Base-by-base conservation (phyloP, 139 green algal species). In the Microglena sp. region DNA sequence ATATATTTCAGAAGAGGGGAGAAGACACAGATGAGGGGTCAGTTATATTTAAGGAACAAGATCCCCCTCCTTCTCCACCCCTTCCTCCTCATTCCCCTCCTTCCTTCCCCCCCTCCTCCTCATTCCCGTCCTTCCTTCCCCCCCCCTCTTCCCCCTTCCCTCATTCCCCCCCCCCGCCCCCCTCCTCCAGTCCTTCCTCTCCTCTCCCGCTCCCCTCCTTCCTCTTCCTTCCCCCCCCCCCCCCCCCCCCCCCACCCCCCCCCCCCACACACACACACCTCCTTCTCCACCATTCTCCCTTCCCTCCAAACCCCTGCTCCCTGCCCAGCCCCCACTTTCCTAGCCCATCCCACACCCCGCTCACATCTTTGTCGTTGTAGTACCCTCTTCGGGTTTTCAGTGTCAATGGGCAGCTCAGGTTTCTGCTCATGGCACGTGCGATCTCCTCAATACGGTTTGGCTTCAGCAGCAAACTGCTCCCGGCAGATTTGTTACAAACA, bases 311-410 rank as follows among this genome's bases (percentile, higher is more conserved):
- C 36, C 30, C 7, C 27, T 55, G 35, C n/a, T n/a, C n/a, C n/a
- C n/a, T n/a, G n/a, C n/a, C n/a, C n/a, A n/a, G n/a, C n/a, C n/a
- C n/a, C n/a, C n/a, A n/a, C n/a, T n/a, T n/a, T n/a, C n/a, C n/a
- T n/a, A n/a, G n/a, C n/a, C n/a, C n/a, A n/a, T n/a, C n/a, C n/a
- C n/a, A n/a, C n/a, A n/a, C n/a, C n/a, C n/a, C n/a, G 40, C 66
- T 64, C 68, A 90, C 71, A 62, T 92, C 84, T 1, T 81, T 29
- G 8, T 72, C 67, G 55, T 94, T 84, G 45, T 77, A 54, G 74
- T 85, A 92, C 1, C 74, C 86, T 69, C 82, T 92, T 54, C 89
- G 79, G 27, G 89, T 84, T 79, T 98, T 98, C 54, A 98, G 72
- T 2, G 92, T 98, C 34, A 98, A 66, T 0, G 89, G 84, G 32